Evolutionary conservation across 1,139 yeast species (phyloP).

Genomic region (Saccharomyces hybrid): DNA sequence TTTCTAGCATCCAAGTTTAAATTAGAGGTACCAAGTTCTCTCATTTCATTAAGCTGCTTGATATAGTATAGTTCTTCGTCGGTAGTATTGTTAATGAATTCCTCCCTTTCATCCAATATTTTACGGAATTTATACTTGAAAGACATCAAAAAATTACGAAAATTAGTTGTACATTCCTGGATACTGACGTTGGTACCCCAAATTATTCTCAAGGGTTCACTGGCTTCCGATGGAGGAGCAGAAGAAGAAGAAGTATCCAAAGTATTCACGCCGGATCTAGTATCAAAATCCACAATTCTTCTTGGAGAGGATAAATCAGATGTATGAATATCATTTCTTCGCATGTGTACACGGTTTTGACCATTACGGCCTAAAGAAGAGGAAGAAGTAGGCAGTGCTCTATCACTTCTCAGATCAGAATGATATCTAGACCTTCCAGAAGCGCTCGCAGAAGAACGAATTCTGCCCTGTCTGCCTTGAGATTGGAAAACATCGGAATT

Average conservation of each 20-base stretch:
- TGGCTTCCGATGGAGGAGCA: conserved; percentile 34
- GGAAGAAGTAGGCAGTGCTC: conserved; percentile 18
- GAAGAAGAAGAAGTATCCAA: conserved; percentile 24
- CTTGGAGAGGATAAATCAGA: conserved; percentile 50
- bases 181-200: conserved; percentile 99
- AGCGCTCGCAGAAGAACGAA: conserved; percentile 10
- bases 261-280: conserved; percentile 20
- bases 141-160: conserved; percentile 75
- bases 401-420: conserved; percentile 33
- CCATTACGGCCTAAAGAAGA: conserved; percentile 29
- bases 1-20: conserved; percentile 80
- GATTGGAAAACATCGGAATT: conserved; percentile 17
- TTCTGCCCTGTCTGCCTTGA: conserved; percentile 16
- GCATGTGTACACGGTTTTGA: conserved; percentile 29
- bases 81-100: conserved; percentile 40
- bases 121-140: conserved; percentile 76
- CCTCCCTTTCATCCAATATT: conserved; percentile 43
- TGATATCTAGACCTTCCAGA: conserved; percentile 22
- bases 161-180: conserved; percentile 71
- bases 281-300: conserved; percentile 33
- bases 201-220: conserved; percentile 79
- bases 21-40: conserved; percentile 71
- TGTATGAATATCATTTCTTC: conserved; percentile 54
- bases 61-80: conserved; percentile 75
- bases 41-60: conserved; percentile 64